Evolutionary conservation across 2,329 filamentous ascomycete species (phyloP).

Genomic region (Gaeumannomyces tritici): DNA sequence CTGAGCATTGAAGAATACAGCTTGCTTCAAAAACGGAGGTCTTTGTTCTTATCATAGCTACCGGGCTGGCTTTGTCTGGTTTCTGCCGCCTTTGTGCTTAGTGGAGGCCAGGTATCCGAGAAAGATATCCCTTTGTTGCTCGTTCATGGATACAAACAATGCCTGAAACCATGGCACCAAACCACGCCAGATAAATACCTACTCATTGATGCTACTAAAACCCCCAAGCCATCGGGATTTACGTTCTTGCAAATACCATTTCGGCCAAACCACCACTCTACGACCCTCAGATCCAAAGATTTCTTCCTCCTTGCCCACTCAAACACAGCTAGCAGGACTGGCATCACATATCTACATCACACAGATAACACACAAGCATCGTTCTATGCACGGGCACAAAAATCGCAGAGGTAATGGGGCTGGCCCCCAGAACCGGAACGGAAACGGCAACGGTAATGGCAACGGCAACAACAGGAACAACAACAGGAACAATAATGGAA

Average conservation of each 20-base stretch:
- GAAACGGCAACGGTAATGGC: conserved; percentile 8
- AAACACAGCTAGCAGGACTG: not conserved
- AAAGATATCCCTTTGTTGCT: not conserved
- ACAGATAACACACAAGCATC: no score
- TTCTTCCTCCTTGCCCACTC: not conserved
- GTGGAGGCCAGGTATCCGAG: no score
- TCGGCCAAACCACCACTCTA: no score
- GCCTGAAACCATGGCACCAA: no score
- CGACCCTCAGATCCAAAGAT: not conserved
- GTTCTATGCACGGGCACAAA: not conserved
- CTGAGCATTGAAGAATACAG: no score
- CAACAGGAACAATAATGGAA: conserved; percentile 6
- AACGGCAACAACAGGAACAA: conserved; percentile 12
- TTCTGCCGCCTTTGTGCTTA: not conserved
- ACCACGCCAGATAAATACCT: no score
- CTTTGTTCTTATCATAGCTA: not conserved
- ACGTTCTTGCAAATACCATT: no score
- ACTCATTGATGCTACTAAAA: not conserved
- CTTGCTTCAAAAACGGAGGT: no score
- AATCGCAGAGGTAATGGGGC: not conserved
- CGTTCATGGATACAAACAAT: not conserved
- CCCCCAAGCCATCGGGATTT: no score
- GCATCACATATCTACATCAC: no score
- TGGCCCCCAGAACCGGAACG: not conserved
- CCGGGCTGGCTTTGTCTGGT: not conserved